phyloP scores from a whole-genome alignment of 2,329 filamentous ascomycete species.

The Sphaerulina musiva region DNA sequence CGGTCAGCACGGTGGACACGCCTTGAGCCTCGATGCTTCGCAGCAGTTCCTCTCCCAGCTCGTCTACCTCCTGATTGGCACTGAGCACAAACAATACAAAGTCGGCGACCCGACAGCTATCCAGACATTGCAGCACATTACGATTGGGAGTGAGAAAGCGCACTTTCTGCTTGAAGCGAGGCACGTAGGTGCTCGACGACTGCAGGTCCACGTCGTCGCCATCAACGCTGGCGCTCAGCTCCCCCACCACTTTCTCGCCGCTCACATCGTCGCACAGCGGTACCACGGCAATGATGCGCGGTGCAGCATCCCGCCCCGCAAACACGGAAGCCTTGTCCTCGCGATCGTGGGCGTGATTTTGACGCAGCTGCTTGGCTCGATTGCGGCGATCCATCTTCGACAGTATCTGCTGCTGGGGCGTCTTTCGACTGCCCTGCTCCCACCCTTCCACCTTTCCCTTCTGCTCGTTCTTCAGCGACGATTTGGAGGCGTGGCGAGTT shows the following conservation, averaged over 20 bases:
- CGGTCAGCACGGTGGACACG: constrained; percentile 82
- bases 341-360: constrained; percentile 76
- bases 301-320: constrained; percentile 75
- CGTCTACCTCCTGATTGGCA: constrained; percentile 74
- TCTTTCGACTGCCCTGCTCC: constrained; percentile 63
- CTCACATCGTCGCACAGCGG: constrained; percentile 72
- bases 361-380: constrained; percentile 83
- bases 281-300: constrained; percentile 80
- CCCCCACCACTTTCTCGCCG: constrained; percentile 57
- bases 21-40: constrained; percentile 88
- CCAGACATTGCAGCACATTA: constrained; percentile 69
- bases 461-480: constrained; percentile 71
- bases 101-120: constrained; percentile 82
- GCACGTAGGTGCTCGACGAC: constrained; percentile 60
- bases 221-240: constrained; percentile 73
- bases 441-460: constrained; percentile 76
- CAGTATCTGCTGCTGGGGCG: constrained; percentile 93
- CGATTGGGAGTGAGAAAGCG: constrained; percentile 72
- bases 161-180: constrained; percentile 90
- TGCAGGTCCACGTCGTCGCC: constrained; percentile 58
- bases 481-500: constrained; percentile 82
- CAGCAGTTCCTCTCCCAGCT: constrained; percentile 75
- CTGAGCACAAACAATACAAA: constrained; percentile 85
- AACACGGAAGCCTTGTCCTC: constrained; percentile 75
- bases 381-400: constrained; percentile 94